Conservation (phyloP, 805 yeast species). For the Metschnikowia lachancei region DNA sequence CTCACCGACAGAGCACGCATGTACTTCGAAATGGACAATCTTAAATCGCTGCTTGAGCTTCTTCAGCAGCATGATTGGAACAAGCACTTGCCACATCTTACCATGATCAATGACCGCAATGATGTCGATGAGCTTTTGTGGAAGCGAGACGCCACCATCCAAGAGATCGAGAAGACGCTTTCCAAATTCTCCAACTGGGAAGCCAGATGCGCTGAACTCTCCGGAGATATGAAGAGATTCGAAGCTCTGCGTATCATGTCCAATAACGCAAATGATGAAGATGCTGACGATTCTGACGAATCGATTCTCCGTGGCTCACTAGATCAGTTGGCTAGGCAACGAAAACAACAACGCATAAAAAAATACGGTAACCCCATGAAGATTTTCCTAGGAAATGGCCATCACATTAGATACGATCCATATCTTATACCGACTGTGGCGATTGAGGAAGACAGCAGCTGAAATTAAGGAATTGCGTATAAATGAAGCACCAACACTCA, state of each 20-base stretch:
- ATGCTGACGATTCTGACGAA: constrained; percentile 22
- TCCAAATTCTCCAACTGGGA: constrained; percentile 40
- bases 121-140: constrained; percentile 49
- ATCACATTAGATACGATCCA: constrained; percentile 12
- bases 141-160: constrained; percentile 52
- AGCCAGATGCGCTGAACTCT: constrained; percentile 28
- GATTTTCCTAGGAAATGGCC: constrained; percentile 18
- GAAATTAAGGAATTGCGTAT: neutral
- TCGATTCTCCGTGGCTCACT: constrained; percentile 23
- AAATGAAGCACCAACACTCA: too few species aligned
- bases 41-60: constrained; percentile 43
- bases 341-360: constrained; percentile 21
- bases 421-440: constrained; percentile 8
- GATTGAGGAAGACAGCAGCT: constrained; percentile 6
- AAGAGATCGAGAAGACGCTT: constrained; percentile 42
- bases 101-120: constrained; percentile 46
- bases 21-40: constrained; percentile 55
- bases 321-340: constrained; percentile 22
- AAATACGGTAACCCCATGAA: constrained; percentile 13
- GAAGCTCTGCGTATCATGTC: constrained; percentile 2
- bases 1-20: constrained; percentile 53
- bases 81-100: constrained; percentile 43
- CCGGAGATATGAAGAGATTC: constrained; percentile 22
- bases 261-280: constrained; percentile 3
- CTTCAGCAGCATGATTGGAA: constrained; percentile 47